phyloP scores from a whole-genome alignment of 108 stramenopile genomes.

The Skeletonema potamos region DNA sequence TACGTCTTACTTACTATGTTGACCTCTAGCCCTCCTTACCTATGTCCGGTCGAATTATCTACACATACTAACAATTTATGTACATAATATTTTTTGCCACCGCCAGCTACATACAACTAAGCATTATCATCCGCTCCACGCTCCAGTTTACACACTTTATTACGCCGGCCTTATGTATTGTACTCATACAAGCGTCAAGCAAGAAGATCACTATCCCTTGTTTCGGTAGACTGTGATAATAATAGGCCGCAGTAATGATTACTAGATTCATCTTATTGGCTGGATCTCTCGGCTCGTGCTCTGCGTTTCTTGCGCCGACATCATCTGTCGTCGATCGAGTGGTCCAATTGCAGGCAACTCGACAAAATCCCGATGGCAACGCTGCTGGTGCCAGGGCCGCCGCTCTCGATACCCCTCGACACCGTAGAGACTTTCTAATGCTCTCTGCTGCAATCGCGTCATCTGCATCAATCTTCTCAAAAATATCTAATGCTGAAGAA shows the following conservation, averaged over 20 bases:
- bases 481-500: constrained; percentile 15
- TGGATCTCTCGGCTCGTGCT: background rate
- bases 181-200: no score
- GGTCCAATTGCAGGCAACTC: background rate
- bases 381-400: background rate
- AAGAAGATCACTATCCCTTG: no score
- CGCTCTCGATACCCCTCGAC: background rate
- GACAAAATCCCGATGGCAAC: background rate
- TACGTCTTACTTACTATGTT: no score
- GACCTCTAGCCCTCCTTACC: no score
- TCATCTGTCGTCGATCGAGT: background rate
- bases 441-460: background rate
- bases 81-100: no score
- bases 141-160: no score
- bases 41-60: no score
- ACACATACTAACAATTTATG: no score
- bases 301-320: constrained; percentile 12
- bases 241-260: background rate
- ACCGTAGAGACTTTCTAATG: constrained; percentile 30
- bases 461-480: constrained; percentile 8
- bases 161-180: no score
- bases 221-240: no score
- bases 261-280: background rate
- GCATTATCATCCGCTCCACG: no score
- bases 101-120: no score